phyloP scores from a whole-genome alignment of 83 land plant species.

The Thuja plicata region DNA sequence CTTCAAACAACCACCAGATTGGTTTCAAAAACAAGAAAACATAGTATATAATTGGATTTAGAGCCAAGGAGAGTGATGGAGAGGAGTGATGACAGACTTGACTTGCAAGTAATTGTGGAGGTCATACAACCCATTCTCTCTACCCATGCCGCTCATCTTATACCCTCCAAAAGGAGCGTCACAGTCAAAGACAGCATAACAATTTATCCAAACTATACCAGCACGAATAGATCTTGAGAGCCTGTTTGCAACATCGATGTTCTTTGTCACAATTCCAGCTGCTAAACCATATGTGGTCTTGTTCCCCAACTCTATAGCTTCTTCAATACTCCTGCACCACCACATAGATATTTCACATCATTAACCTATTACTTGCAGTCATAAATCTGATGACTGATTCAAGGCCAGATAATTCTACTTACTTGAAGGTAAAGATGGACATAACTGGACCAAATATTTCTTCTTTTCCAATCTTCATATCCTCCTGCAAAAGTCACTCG shows the following conservation, averaged over 20 bases:
- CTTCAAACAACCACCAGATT: too few relatives aligned
- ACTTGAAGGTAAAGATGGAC: slow-evolving; percentile 80
- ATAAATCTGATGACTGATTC: too few relatives aligned
- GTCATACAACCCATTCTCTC: slow-evolving; percentile 54
- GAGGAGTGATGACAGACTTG: slow-evolving; percentile 66
- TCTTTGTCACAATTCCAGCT: slow-evolving; percentile 78
- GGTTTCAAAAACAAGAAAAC: too few relatives aligned
- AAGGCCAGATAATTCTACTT: slow-evolving; percentile 3
- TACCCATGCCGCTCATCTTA: slow-evolving; percentile 85
- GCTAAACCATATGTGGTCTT: slow-evolving; percentile 72
- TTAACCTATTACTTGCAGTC: too few relatives aligned
- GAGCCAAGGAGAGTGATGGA: slow-evolving; percentile 63
- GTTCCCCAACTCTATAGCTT: slow-evolving; percentile 75
- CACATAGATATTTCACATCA: background rate
- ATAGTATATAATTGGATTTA: slow-evolving; percentile 10
- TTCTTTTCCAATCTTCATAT: slow-evolving; percentile 9
- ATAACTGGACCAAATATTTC: slow-evolving; percentile 30
- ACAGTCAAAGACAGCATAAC: slow-evolving; percentile 53
- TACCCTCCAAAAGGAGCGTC: slow-evolving; percentile 80
- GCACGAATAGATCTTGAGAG: slow-evolving; percentile 78
- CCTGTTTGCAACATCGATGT: slow-evolving; percentile 66
- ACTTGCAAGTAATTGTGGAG: slow-evolving; percentile 54
- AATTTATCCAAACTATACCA: slow-evolving; percentile 89
- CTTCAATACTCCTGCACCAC: slow-evolving; percentile 67
- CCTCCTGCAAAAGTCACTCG: slow-evolving; percentile 4